Base-by-base conservation (phyloP, 73 alveolate species). In the Effrenium voratum region DNA sequence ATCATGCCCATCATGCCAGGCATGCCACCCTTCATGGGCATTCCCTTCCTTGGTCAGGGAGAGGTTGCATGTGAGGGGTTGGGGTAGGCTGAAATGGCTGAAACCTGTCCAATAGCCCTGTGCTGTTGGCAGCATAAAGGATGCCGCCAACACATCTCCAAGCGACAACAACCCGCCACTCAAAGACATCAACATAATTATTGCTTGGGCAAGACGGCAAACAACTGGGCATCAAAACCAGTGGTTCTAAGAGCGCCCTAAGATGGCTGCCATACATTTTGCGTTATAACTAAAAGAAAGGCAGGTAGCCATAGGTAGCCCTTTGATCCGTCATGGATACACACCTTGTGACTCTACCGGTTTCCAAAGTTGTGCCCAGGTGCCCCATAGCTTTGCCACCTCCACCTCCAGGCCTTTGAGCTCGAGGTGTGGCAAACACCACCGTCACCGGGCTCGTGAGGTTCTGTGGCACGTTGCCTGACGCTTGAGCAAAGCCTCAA, bases 381-480 rank as follows among this genome's bases (percentile, higher is more conserved):
- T 28, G 88, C 15, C 45, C 45, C 88, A 77, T 77, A 44, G 66
- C 88, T 38, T 77, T 77, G 63, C 88, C 72, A 2, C 91, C 91
- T 34, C 40, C 40, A 47, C 73, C 47, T 8, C 28, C 26, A 30
- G 22, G 19, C 36, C 91, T 70, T 30, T 84, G 75, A 28, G 47
- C 50, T 50, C 80, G 38, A 0, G 95, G 95, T 32, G 95, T 87
- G 34, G 95, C 95, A 16, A 87, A 87, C 85, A 87, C 95, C 68
- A 87, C 84, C 52, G 82, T 87, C 85, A 87, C 95, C 16, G 95
- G 55, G 34, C 32, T 47, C 26, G 72, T 63, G 41, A 87, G 44
- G 84, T 87, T 87, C 84, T 87, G 95, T n/a, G 95, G 95, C 66
- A 87, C 95, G 70, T 87, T 87, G 95, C 95, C 95, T 87, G 72